phyloP scores from a whole-genome alignment of 108 stramenopile species.

The Skeletonema tropicum region DNA sequence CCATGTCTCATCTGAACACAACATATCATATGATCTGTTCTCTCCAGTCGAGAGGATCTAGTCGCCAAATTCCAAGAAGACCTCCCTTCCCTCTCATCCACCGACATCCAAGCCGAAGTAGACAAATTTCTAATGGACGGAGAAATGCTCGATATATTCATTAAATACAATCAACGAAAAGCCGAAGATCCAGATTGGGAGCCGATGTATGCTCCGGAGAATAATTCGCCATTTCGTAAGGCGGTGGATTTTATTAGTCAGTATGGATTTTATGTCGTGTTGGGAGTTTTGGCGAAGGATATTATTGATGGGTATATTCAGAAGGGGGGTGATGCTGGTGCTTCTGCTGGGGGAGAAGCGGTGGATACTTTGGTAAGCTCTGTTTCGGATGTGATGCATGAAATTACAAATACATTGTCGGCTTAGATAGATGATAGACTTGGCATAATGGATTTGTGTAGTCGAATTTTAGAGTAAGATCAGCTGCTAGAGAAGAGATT shows the following conservation, averaged over 20 bases:
- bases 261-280: slow-evolving; percentile 43
- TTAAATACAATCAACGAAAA: slow-evolving; percentile 67
- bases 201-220: slow-evolving; percentile 30
- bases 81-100: slow-evolving; percentile 52
- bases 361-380: not conserved
- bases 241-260: slow-evolving; percentile 29
- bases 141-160: slow-evolving; percentile 75
- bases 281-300: slow-evolving; percentile 44
- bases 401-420: not conserved
- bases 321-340: not conserved
- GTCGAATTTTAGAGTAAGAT: not conserved
- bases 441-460: not conserved
- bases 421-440: not conserved
- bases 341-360: not conserved
- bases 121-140: slow-evolving; percentile 78
- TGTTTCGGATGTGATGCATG: not conserved
- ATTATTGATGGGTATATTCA: slow-evolving; percentile 8
- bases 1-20: not conserved
- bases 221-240: slow-evolving; percentile 23
- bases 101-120: slow-evolving; percentile 57
- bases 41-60: slow-evolving; percentile 66
- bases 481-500: not conserved
- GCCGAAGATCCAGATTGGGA: slow-evolving; percentile 64
- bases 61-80: slow-evolving; percentile 66
- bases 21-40: not conserved